Conservation (phyloP, 1,284 basidiomycete genomes). For the Cystobasidium slooffiae region DNA sequence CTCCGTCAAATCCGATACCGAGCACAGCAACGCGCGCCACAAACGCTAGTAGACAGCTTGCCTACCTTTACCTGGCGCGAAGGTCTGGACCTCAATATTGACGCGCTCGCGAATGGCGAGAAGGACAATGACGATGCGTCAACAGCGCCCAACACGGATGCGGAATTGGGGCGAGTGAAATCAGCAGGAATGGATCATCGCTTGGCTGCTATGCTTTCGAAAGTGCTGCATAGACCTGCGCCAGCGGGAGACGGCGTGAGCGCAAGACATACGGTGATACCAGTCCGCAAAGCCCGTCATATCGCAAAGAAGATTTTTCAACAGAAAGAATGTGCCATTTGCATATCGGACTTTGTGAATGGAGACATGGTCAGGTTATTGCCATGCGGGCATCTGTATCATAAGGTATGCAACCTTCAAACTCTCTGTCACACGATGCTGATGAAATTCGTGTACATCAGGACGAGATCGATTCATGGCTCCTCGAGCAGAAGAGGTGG, state of each 20-base stretch:
- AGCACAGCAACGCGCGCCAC: slow-evolving; percentile 27
- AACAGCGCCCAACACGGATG: neutral
- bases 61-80: slow-evolving; percentile 39
- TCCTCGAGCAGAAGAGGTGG: slow-evolving; percentile 79
- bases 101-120: slow-evolving; percentile 13
- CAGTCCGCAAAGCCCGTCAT: slow-evolving; percentile 13
- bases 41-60: slow-evolving; percentile 38
- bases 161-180: neutral
- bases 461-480: slow-evolving; percentile 80
- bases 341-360: slow-evolving; percentile 77
- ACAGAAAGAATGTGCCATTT: slow-evolving; percentile 73
- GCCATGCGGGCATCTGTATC: slow-evolving; percentile 87
- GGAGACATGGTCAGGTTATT: slow-evolving; percentile 85
- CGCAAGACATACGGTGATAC: slow-evolving; percentile 5
- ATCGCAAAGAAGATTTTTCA: slow-evolving; percentile 40
- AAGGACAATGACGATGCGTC: slow-evolving; percentile 1
- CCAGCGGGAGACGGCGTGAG: slow-evolving; percentile 10
- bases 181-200: slow-evolving; percentile 24
- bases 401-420: slow-evolving; percentile 60
- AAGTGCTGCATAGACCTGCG: slow-evolving; percentile 6
- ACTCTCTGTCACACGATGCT: neutral
- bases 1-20: slow-evolving; percentile 30
- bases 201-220: slow-evolving; percentile 6
- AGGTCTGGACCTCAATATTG: slow-evolving; percentile 22
- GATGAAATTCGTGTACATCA: neutral